Base-by-base conservation (phyloP, 164 flowering plant species). In the Berberis thunbergii region DNA sequence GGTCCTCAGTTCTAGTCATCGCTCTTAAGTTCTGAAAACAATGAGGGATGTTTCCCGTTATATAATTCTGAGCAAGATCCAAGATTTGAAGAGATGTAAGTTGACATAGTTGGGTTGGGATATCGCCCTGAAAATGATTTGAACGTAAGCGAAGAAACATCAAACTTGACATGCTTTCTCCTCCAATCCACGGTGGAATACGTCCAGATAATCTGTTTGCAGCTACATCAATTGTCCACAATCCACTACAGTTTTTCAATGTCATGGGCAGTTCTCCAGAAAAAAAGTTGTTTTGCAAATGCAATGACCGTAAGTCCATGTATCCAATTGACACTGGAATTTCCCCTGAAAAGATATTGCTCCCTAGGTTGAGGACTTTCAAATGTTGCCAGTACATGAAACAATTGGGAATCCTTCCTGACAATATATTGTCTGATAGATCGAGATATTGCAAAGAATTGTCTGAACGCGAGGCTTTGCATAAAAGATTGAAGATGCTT, bases 371-470 rank as follows among this genome's bases (percentile, higher is more conserved):
- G 7, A 66, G 3, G 4, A 50, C 54, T 2, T 1, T 4, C 9
- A 66, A 11, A 3, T 11, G 45, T 9, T 52, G 45, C 10, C 3
- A 11, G 7, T 38, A 26, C 26, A 26, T 26, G 63, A 49, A 63
- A 49, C 63, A 69, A 0, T 52, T 9, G 0, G 67, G 63, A 2
- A 69, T n/a, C 2, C 50, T 58, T 57, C 67, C 72, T 8, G 52
- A 56, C 9, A 69, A 13, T 39, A 3, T 3, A 59, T 58, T 63
- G n/a, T 58, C 49, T 7, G 53, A 64, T 2, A 62, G 49, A 43
- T 68, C 66, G 5, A 68, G 45, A 42, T 2, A 10, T 41, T 1
- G 8, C 6, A 58, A 2, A 1, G 8, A 3, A 6, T 52, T 7
- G 2, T 2, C 38, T 13, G 4, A 4, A 55, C 13, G 10, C 43